Conservation (phyloP, 2,329 filamentous ascomycete species). For the Lecanicillium sp. region DNA sequence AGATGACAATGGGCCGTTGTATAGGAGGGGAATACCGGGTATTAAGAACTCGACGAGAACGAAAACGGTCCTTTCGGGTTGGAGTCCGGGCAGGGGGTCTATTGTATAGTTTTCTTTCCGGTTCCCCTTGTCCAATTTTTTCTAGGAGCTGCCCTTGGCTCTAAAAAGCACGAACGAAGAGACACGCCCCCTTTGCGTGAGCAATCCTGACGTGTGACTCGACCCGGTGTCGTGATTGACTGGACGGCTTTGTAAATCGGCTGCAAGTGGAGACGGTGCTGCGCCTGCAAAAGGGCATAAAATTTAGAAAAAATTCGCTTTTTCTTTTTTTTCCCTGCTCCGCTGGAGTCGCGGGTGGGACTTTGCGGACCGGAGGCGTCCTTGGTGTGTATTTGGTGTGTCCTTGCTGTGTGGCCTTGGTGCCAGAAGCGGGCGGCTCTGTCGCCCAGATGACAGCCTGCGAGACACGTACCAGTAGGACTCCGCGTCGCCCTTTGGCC, state of each 20-base stretch:
- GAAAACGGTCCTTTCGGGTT: background rate
- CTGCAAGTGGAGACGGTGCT: slow-evolving; percentile 9
- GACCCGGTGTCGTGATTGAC: slow-evolving; percentile 16
- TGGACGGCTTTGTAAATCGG: slow-evolving; percentile 13
- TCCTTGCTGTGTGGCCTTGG: slow-evolving; percentile 10
- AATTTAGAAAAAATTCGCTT: slow-evolving; percentile 1
- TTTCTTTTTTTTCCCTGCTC: background rate
- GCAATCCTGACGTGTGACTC: slow-evolving; percentile 13
- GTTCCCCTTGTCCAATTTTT: slow-evolving; percentile 9
- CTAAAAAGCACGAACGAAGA: slow-evolving; percentile 1
- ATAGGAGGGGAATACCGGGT: background rate
- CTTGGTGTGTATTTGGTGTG: slow-evolving; percentile 10
- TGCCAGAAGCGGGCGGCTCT: slow-evolving; percentile 1
- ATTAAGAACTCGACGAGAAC: background rate
- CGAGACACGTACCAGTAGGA: background rate
- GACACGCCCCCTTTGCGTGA: slow-evolving; percentile 12
- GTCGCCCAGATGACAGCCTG: slow-evolving; percentile 5
- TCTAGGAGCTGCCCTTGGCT: slow-evolving; percentile 3
- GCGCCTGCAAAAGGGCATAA: slow-evolving; percentile 10
- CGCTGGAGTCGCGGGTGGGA: slow-evolving; percentile 4
- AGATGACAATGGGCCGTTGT: too few relatives aligned
- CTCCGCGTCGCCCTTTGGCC: background rate
- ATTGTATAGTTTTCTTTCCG: slow-evolving; percentile 5
- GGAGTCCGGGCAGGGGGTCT: slow-evolving; percentile 4
- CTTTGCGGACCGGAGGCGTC: slow-evolving; percentile 9